A percentile compares a stretch with the other conserved stretches of the same genome.
Conservation (phyloP, 2,329 filamentous ascomycete species). For the Aureobasidium sp. region DNA sequence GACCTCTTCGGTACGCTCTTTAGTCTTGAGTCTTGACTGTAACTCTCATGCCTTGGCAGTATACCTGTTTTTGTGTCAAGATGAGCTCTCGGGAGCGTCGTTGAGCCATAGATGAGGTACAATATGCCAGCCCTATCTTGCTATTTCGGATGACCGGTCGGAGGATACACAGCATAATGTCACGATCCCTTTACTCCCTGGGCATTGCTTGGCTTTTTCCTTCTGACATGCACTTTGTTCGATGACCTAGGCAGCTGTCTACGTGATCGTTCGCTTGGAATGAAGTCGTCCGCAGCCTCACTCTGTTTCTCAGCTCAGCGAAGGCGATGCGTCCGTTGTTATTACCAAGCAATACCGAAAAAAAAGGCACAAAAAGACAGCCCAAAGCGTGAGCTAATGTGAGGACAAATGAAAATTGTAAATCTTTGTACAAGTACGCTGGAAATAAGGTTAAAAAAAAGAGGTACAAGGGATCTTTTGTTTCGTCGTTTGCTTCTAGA, state of each 20-base stretch:
- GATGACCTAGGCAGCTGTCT: not conserved
- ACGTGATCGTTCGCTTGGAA: not conserved
- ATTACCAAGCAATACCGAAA: too few relatives aligned
- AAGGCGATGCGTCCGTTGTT: too few relatives aligned
- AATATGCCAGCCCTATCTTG: not conserved
- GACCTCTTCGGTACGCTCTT: too few relatives aligned
- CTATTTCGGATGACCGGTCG: not conserved
- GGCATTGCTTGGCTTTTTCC: not conserved
- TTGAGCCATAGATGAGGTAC: too few relatives aligned
- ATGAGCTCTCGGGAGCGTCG: too few relatives aligned
- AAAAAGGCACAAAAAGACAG: too few relatives aligned
- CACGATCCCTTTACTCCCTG: not conserved
- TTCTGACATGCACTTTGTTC: not conserved
- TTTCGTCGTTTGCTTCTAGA: constrained; percentile 6
- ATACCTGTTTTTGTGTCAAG: too few relatives aligned
- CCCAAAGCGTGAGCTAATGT: not conserved
- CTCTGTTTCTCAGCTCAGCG: too few relatives aligned
- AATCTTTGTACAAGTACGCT: constrained; percentile 16
- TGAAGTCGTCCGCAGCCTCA: too few relatives aligned
- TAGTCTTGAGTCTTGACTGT: too few relatives aligned
- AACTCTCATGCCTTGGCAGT: too few relatives aligned
- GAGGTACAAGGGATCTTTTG: constrained; percentile 16
- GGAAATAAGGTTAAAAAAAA: constrained; percentile 12
- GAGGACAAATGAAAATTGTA: not conserved
- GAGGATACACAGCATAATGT: not conserved